phyloP scores from a whole-genome alignment of 176 grass and related monocot genomes.

The Raddia guianensis region DNA sequence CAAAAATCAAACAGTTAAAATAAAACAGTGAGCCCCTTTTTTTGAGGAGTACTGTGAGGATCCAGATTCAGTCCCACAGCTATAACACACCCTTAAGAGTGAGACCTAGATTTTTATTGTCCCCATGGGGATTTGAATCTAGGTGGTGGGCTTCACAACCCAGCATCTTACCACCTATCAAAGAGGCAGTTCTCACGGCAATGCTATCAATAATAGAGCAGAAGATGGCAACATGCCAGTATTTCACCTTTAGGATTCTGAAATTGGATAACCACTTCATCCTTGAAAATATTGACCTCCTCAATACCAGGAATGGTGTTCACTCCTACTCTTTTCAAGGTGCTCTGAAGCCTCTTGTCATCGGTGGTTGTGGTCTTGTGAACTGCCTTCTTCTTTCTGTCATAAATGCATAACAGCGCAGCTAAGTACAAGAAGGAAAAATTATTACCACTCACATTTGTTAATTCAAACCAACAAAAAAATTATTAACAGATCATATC shows the following conservation, averaged over 20 bases:
- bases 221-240: not conserved
- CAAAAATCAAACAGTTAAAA: constrained; percentile 22
- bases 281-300: constrained; percentile 87
- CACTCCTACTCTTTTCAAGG: constrained; percentile 80
- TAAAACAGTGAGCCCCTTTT: not conserved
- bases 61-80: no score
- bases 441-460: not conserved
- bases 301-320: constrained; percentile 74
- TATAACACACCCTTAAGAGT: no score
- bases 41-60: no score
- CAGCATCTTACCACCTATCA: no score
- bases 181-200: no score
- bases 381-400: constrained; percentile 92
- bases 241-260: constrained; percentile 68
- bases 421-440: not conserved
- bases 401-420: not conserved
- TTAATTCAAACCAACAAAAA: not conserved
- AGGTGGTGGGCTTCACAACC: no score
- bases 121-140: no score
- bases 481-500: not conserved
- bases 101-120: no score
- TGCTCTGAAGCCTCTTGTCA: constrained; percentile 82
- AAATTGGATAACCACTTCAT: constrained; percentile 79
- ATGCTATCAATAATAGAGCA: no score
- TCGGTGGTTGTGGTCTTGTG: constrained; percentile 78